Base-by-base conservation (phyloP, 495 filamentous ascomycete species). In the Letharia columbiana region DNA sequence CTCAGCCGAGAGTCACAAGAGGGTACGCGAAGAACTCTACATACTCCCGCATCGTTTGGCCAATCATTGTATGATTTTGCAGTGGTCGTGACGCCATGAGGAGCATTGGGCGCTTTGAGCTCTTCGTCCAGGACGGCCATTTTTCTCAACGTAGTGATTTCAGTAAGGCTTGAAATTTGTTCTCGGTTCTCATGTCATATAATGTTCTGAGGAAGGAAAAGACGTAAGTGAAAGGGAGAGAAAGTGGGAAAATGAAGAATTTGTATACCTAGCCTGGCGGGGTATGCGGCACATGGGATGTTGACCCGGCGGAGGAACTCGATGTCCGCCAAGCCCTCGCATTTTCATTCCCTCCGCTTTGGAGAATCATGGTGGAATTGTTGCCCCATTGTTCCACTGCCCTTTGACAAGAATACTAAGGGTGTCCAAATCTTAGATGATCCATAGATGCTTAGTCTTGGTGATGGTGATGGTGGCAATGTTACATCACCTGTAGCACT, bases 31-130 rank as follows among this genome's bases (percentile, higher is more conserved):
- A 35, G 65, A 23, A 41, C 12, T 9, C 3, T 37, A 39, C 71
- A 40, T 70, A 77, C 75, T 5, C 75, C 75, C 42, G 66, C 54
- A 42, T 70, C 69, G 69, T 77, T 77, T 6, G 75, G 73, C 73
- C 75, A 77, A 58, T 75, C 65, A 45, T 77, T 75, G 15, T 37
- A 37, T 57, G 54, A 20, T 2, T 37, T 57, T 37, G 31, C 20
- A 20, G 42, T 33, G 37, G 23, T 40, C 2, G 60, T 56, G 3
- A 66, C 59, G 47, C 64, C 64, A n/a, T 66, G 64, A 40, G 64
- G 64, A 13, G 33, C 42, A 11, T 37, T 12, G 54, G 33, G 54
- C 54, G 54, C 54, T 57, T 57, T 57, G 54, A 20, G 15, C 3
- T 54, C 50, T 37, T 57, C 13, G 9, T 57, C 33, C 31, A 5